These are phyloP conservation scores for Zygoascus ofunaensis DNA, from an alignment of 805 yeast genomes.

Conservation along the genomic window DNA sequence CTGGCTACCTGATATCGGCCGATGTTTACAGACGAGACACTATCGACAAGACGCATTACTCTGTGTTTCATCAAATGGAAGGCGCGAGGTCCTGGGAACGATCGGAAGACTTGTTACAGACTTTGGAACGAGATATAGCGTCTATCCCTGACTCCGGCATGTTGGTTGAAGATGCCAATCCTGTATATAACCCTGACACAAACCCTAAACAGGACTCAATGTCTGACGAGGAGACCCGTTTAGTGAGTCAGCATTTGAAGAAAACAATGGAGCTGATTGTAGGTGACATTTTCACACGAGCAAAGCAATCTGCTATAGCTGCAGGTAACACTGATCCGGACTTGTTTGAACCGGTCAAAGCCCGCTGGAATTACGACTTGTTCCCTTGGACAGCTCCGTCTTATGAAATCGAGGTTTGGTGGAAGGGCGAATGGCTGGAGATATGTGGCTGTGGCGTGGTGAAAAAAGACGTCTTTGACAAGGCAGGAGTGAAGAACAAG, in stretches of 20 bases:
- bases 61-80: conserved; percentile 96
- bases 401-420: conserved; percentile 98
- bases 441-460: conserved; percentile 95
- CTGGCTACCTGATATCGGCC: conserved; percentile 88
- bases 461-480: conserved; percentile 62
- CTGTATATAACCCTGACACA: conserved; percentile 38
- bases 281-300: conserved; percentile 69
- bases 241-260: conserved; percentile 71
- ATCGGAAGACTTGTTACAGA: conserved; percentile 34
- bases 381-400: conserved; percentile 99
- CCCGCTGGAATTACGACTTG: conserved; percentile 90
- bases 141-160: conserved; percentile 58
- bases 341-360: conserved; percentile 64
- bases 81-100: conserved; percentile 85
- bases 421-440: conserved; percentile 98
- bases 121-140: conserved; percentile 50
- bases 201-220: conserved; percentile 80
- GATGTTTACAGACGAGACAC: conserved; percentile 96
- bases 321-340: conserved; percentile 55
- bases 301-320: conserved; percentile 48
- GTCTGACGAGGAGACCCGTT: conserved; percentile 56
- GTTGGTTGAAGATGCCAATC: conserved; percentile 66
- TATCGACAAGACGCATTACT: conserved; percentile 91
- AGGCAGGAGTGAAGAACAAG: conserved; percentile 53
- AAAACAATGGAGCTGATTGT: conserved; percentile 78